Evolutionary conservation across 345 rosid species (phyloP).

Genomic region (Eucalyptus brandiana): DNA sequence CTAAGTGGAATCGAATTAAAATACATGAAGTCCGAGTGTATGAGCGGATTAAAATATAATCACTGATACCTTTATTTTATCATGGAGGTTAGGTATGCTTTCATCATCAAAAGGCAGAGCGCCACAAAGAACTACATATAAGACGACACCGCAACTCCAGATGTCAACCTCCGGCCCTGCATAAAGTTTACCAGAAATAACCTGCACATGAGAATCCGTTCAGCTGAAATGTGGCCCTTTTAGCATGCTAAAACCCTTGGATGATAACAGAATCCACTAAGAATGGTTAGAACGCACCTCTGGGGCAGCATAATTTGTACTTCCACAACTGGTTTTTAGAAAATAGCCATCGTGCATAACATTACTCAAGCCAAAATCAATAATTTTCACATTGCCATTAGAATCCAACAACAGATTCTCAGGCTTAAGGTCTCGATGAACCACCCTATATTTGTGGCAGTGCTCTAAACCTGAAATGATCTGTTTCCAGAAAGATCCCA

Average conservation of each 20-base stretch:
- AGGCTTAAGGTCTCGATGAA: conserved; percentile 95
- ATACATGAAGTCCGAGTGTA: neutral
- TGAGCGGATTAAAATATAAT: neutral
- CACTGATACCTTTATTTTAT: conserved; percentile 69
- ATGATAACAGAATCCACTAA: neutral
- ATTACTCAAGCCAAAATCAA: conserved; percentile 96
- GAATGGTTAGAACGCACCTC: conserved; percentile 23
- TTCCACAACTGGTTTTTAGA: conserved; percentile 91
- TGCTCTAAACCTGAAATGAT: conserved; percentile 89
- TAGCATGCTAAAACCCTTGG: neutral
- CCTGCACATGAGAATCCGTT: conserved; percentile 23
- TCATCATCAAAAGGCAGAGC: conserved; percentile 95
- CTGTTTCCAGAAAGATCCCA: conserved; percentile 28
- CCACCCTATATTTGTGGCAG: conserved; percentile 91
- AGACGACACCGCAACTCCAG: conserved; percentile 98
- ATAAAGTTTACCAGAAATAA: conserved; percentile 76
- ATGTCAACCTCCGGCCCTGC: conserved; percentile 98
- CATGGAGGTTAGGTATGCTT: conserved; percentile 77
- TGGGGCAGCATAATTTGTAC: conserved; percentile 97
- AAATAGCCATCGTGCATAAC: conserved; percentile 95
- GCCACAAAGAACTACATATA: conserved; percentile 94
- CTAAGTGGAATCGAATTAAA: neutral
- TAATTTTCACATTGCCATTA: conserved; percentile 83
- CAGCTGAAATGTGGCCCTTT: neutral
- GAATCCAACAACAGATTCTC: conserved; percentile 93